phyloP scores from a whole-genome alignment of 1,284 basidiomycete genomes.

The Microbotryum silenes-acaulis region DNA sequence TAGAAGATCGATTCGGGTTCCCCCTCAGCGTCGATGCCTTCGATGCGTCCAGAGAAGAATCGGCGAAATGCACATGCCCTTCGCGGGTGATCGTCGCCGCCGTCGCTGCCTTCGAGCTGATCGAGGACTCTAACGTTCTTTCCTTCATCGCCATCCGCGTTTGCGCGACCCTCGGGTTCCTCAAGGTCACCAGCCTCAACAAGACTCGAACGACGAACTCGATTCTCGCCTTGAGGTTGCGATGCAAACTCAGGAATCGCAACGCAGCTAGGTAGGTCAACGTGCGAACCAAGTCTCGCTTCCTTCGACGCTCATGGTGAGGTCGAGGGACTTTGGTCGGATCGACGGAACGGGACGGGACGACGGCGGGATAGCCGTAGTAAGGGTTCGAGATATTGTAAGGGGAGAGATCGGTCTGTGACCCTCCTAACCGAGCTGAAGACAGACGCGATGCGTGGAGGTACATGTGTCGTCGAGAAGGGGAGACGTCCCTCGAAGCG shows the following conservation, averaged over 20 bases:
- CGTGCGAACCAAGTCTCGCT: conserved; percentile 61
- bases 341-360: conserved; percentile 35
- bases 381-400: conserved; percentile 58
- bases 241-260: conserved; percentile 33
- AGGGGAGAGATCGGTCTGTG: conserved; percentile 28
- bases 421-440: too few relatives aligned
- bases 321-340: conserved; percentile 30
- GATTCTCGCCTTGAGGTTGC: conserved; percentile 16
- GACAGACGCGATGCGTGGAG: too few relatives aligned
- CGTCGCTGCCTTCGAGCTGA: neutral
- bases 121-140: neutral
- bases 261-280: conserved; percentile 52
- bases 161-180: neutral
- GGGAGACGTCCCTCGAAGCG: conserved; percentile 8
- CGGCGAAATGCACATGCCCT: neutral
- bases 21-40: neutral
- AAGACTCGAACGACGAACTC: conserved; percentile 10
- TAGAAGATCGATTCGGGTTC: neutral
- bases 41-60: neutral
- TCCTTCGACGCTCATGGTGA: conserved; percentile 54
- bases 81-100: neutral
- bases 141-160: neutral
- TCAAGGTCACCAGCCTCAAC: conserved; percentile 9
- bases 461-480: neutral
- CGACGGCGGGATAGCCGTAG: conserved; percentile 66